phyloP scores from a whole-genome alignment of 305 asterid genomes.

The Solanum chacoense region DNA sequence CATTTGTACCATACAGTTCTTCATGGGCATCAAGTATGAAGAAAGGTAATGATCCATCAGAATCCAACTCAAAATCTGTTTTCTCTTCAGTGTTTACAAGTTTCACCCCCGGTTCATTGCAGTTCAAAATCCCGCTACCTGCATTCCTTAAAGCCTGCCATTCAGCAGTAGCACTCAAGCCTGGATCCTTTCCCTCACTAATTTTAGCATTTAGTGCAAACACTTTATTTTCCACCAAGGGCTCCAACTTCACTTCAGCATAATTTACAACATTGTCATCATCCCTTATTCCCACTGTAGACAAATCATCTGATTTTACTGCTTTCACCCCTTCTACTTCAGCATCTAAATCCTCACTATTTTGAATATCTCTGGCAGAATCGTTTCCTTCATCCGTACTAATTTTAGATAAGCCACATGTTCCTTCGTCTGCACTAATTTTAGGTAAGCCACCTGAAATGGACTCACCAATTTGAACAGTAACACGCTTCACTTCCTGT shows the following conservation, averaged over 20 bases:
- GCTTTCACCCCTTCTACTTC: slow-evolving; percentile 13
- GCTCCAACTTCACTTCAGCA: slow-evolving; percentile 28
- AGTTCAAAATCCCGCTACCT: slow-evolving; percentile 25
- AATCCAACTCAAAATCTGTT: slow-evolving; percentile 51
- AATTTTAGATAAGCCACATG: neutral
- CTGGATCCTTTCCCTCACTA: slow-evolving; percentile 46
- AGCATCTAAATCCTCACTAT: slow-evolving; percentile 1
- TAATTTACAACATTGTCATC: slow-evolving; percentile 14
- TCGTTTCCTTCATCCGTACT: slow-evolving; percentile 10
- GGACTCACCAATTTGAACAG: slow-evolving; percentile 14
- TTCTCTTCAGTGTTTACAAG: slow-evolving; percentile 41
- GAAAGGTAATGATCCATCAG: slow-evolving; percentile 77
- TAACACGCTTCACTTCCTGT: slow-evolving; percentile 15
- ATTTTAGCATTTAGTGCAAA: slow-evolving; percentile 67
- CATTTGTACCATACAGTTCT: slow-evolving; percentile 68
- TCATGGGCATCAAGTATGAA: slow-evolving; percentile 93
- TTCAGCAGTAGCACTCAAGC: slow-evolving; percentile 63
- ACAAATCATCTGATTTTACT: slow-evolving; percentile 14
- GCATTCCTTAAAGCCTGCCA: slow-evolving; percentile 69
- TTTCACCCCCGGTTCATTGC: slow-evolving; percentile 19
- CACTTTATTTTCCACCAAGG: slow-evolving; percentile 37
- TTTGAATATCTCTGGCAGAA: slow-evolving; percentile 5
- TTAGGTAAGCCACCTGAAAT: slow-evolving; percentile 3
- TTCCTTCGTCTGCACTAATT: slow-evolving; percentile 12
- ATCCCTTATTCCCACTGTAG: slow-evolving; percentile 10